These are phyloP conservation scores for Pleurotus djamor DNA, from an alignment of 768 basidiomycete species.

Conservation along the genomic window DNA sequence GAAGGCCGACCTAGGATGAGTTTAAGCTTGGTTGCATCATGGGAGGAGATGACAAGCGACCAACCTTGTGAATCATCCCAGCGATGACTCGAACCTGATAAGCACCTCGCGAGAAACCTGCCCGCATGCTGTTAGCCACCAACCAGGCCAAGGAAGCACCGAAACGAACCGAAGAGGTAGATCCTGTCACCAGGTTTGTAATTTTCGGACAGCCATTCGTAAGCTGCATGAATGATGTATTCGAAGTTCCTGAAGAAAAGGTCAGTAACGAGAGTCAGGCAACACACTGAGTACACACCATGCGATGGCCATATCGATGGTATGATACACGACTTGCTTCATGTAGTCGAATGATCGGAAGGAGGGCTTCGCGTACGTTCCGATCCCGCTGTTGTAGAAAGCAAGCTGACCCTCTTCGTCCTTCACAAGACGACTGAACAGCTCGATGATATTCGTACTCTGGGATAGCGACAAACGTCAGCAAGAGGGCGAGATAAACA, in stretches of 20 bases:
- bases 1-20: constrained; percentile 11
- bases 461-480: constrained; percentile 4
- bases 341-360: constrained; percentile 14
- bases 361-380: constrained; percentile 22
- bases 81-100: constrained; percentile 28
- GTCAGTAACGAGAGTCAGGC: background rate
- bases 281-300: constrained; percentile 19
- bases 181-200: constrained; percentile 22
- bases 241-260: constrained; percentile 24
- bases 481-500: too few species aligned
- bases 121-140: background rate
- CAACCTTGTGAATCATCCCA: constrained; percentile 25
- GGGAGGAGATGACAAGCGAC: background rate
- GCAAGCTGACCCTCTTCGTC: constrained; percentile 18
- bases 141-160: background rate
- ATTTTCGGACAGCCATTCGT: constrained; percentile 23
- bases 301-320: constrained; percentile 33
- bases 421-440: constrained; percentile 20
- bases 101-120: constrained; percentile 31
- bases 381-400: constrained; percentile 30
- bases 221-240: constrained; percentile 19
- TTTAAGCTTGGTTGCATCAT: background rate
- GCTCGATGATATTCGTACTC: constrained; percentile 31
- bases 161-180: constrained; percentile 19
- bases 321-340: constrained; percentile 17